These are phyloP conservation scores for Fusarium haematococcum DNA, from an alignment of 2,329 filamentous ascomycete species.

Conservation along the genomic window DNA sequence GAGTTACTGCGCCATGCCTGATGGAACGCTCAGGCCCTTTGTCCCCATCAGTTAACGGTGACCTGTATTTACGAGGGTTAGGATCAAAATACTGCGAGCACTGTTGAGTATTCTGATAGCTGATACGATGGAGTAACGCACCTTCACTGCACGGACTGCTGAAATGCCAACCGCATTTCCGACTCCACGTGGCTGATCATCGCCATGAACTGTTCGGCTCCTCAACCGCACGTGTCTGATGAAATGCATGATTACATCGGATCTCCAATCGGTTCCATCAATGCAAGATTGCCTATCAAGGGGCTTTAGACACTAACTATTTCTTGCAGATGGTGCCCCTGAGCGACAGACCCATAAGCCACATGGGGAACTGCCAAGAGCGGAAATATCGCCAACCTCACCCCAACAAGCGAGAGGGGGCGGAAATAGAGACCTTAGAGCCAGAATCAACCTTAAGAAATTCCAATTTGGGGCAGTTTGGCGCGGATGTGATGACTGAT, in stretches of 20 bases:
- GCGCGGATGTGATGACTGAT: not conserved
- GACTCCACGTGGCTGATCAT: not conserved
- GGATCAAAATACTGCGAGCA: too few species aligned
- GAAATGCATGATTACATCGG: not conserved
- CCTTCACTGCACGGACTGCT: not conserved
- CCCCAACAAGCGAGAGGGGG: not conserved
- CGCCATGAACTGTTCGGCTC: not conserved
- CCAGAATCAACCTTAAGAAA: not conserved
- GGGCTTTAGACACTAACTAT: not conserved
- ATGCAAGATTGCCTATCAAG: not conserved
- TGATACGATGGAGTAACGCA: not conserved
- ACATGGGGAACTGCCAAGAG: not conserved
- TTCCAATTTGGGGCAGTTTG: not conserved
- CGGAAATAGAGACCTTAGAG: not conserved
- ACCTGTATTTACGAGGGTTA: too few species aligned
- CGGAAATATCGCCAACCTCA: not conserved
- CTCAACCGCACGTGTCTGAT: not conserved
- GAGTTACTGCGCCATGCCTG: too few species aligned
- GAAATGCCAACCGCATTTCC: not conserved
- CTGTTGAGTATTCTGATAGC: too few species aligned
- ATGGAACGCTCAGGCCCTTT: too few species aligned
- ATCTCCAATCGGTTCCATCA: not conserved
- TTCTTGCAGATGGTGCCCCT: not conserved
- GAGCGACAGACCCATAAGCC: not conserved
- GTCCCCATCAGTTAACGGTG: too few species aligned